Percentiles rank a stretch among this genome's conserved stretches.
These are phyloP conservation scores for Umbelopsis sp. DNA, from an alignment of 371 early-diverging fungal species.

Conservation along the genomic window DNA sequence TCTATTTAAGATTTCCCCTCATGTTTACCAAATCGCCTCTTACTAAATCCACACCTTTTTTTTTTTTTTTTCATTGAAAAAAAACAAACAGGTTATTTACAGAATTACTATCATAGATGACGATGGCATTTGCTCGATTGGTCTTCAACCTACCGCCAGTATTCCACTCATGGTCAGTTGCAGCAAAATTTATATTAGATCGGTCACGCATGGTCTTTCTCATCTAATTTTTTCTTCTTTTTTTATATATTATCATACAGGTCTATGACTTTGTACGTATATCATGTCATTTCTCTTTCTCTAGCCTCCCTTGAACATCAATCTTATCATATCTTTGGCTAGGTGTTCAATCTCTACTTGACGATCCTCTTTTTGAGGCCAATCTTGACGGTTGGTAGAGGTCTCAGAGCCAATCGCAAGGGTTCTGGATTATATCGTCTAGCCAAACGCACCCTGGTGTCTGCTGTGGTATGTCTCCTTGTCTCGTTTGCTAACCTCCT, in stretches of 20 bases:
- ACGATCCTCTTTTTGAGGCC: conserved; percentile 48
- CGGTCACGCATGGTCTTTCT: too few relatives aligned
- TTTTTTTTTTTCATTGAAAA: too few relatives aligned
- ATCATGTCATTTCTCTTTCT: neutral
- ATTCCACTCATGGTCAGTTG: conserved; percentile 45
- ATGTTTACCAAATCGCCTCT: neutral
- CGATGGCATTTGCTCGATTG: conserved; percentile 52
- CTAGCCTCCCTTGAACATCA: neutral
- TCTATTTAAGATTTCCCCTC: neutral
- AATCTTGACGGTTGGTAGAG: conserved; percentile 40
- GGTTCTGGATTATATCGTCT: conserved; percentile 46
- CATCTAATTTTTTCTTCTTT: neutral
- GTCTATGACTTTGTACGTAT: conserved; percentile 44
- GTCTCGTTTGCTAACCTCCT: conserved; percentile 55
- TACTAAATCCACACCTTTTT: too few relatives aligned
- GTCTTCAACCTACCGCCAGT: conserved; percentile 51
- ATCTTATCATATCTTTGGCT: neutral
- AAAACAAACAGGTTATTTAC: conserved; percentile 36
- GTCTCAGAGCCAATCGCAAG: conserved; percentile 48
- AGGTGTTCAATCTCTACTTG: conserved; percentile 37
- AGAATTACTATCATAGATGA: conserved; percentile 46
- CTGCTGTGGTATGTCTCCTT: conserved; percentile 50
- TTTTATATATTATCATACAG: conserved; percentile 17
- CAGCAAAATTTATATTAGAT: neutral
- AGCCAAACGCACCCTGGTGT: conserved; percentile 52